These are phyloP conservation scores for Pyricularia grisea DNA, from an alignment of 2,329 filamentous ascomycete genomes.

Conservation along the genomic window DNA sequence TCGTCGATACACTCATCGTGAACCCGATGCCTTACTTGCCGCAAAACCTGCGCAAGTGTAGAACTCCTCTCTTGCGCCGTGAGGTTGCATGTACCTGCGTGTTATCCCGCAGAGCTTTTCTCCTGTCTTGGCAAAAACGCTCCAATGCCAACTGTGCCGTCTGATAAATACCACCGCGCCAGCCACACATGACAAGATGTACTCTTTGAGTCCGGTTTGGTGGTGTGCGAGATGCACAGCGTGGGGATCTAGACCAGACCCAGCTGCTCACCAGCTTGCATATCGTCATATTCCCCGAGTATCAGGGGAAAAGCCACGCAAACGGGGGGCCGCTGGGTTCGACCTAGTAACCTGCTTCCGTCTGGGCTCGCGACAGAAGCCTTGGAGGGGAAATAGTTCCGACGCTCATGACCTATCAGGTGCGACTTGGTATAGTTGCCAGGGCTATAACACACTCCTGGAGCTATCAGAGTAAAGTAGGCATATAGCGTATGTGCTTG, in stretches of 20 bases:
- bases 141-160: background rate
- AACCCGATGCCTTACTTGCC: too few relatives aligned
- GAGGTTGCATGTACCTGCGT: background rate
- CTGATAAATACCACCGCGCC: too few relatives aligned
- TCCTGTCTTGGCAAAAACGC: background rate
- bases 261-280: background rate
- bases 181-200: background rate
- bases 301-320: background rate
- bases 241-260: background rate
- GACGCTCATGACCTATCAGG: background rate
- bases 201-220: background rate
- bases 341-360: background rate
- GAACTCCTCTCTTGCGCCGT: background rate
- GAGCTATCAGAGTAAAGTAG: background rate
- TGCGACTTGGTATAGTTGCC: background rate
- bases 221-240: background rate
- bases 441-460: background rate
- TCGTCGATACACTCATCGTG: too few relatives aligned
- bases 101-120: background rate
- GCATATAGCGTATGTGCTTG: background rate
- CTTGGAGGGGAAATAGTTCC: background rate
- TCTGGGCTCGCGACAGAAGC: background rate
- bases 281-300: background rate
- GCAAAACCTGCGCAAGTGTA: background rate
- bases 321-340: background rate